Percentiles rank a stretch among this genome's conserved stretches.
phyloP scores from a whole-genome alignment of 805 yeast genomes.

The Metschnikowia colocasiae region DNA sequence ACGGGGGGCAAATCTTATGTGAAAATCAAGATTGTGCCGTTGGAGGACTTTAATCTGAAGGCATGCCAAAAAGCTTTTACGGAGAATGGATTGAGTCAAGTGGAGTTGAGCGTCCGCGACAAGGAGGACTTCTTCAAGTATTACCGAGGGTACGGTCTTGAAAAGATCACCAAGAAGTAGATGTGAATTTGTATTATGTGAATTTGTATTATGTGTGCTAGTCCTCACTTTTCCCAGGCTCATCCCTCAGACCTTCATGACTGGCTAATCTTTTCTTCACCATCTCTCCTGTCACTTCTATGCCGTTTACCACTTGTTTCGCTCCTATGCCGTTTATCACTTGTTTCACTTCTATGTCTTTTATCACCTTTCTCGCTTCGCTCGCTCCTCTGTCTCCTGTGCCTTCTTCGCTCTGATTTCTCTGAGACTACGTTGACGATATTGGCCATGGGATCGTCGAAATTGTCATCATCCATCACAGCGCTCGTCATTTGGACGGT shows the following conservation, averaged over 20 bases:
- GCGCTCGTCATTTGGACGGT: not conserved
- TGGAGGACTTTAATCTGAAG: conserved; percentile 17
- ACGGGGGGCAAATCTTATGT: conserved; percentile 22
- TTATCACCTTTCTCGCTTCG: not conserved
- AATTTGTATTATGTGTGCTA: not conserved
- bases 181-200: not conserved
- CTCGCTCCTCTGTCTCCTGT: not conserved
- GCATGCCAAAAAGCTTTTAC: conserved; percentile 28
- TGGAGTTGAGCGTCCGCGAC: conserved; percentile 28
- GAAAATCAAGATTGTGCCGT: conserved; percentile 27
- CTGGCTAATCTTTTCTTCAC: not conserved
- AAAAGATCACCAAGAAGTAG: conserved; percentile 1
- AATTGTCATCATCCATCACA: conserved; percentile 23
- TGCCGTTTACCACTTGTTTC: conserved; percentile 5
- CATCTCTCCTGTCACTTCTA: not conserved
- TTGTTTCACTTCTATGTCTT: not conserved
- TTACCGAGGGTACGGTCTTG: conserved; percentile 10
- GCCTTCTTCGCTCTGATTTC: not conserved
- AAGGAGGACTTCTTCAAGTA: conserved; percentile 28
- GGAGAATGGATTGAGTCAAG: conserved; percentile 30
- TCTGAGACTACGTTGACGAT: conserved; percentile 28
- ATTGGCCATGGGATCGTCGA: conserved; percentile 34
- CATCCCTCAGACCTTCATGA: not conserved
- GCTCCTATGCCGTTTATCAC: not conserved
- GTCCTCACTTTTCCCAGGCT: not conserved